Base-by-base conservation (phyloP, 768 basidiomycete species). In the Lentinula boryana region DNA sequence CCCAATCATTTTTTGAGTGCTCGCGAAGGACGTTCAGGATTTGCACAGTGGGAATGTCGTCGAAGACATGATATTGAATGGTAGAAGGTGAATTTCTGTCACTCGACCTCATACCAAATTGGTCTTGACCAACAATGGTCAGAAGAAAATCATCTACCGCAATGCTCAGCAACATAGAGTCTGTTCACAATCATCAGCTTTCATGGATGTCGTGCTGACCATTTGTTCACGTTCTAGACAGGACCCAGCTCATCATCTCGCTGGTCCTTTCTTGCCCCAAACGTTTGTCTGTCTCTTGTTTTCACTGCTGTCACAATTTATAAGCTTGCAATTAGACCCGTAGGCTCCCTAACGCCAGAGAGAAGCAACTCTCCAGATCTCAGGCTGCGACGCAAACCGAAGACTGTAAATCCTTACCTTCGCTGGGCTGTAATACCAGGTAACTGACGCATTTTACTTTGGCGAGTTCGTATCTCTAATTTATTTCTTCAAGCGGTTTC, bases 401-500 rank as follows among this genome's bases (percentile, higher is more conserved):
- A 40, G 4, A 10, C 33, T 38, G 58, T 60, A 6, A 51, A 35
- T 21, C 50, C 58, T 9, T 60, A 33, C 44, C 36, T 60, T 5
- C 21, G 33, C 15, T 60, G 58, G 58, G 58, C 58, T 33, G 58
- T 60, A 8, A 21, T 41, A 10, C 58, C 58, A 23, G 27, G 48
- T 60, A 79, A 78, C 31, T 21, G 16, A 16, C 31, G 43, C 21
- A 8, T 35, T 10, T 33, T 12, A 48, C n/a, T 21, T 44, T 38
- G 16, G 16, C 53, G 10, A 7, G 13, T 56, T 40, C 23, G 21
- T 27, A 40, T 55, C 53, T 38, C 53, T 18, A 1, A 36, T 4
- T 40, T 18, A n/a, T 41, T 15, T 51, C n/a, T 32, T 13, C 51
- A 82, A 27, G 82, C 67, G 23, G 80, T 77, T 7, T 78, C 86